Conservation (phyloP, 2,329 filamentous ascomycete species). For the Ustulina deusta region DNA sequence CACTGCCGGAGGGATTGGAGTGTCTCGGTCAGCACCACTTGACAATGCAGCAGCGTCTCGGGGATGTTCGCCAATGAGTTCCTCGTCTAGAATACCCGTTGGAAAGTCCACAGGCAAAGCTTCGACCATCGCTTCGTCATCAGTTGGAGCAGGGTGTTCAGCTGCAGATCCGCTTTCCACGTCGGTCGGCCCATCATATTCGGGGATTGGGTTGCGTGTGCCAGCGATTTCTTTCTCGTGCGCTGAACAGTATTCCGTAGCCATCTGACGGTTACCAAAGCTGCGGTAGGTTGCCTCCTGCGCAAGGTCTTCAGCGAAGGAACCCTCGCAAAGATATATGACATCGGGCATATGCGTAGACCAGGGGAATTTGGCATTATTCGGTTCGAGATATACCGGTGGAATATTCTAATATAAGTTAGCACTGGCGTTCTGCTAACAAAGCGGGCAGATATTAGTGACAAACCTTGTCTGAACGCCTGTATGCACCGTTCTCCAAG, state of each 20-base stretch:
- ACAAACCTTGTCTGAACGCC: constrained; percentile 69
- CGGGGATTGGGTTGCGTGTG: constrained; percentile 74
- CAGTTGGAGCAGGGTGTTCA: constrained; percentile 40
- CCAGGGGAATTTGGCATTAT: constrained; percentile 63
- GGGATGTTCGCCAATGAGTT: constrained; percentile 43
- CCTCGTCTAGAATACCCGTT: constrained; percentile 45
- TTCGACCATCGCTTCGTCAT: constrained; percentile 47
- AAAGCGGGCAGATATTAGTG: not conserved
- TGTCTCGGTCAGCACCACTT: constrained; percentile 39
- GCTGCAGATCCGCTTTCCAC: constrained; percentile 50
- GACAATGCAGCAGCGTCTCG: constrained; percentile 36
- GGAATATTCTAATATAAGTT: constrained; percentile 46
- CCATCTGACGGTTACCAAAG: constrained; percentile 70
- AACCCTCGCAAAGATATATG: constrained; percentile 51
- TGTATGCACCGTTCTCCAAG: constrained; percentile 74
- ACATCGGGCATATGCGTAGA: constrained; percentile 47
- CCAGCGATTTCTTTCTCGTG: constrained; percentile 69
- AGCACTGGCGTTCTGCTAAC: constrained; percentile 25
- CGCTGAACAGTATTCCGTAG: constrained; percentile 80
- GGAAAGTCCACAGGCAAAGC: constrained; percentile 45
- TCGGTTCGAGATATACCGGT: constrained; percentile 58
- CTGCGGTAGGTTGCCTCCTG: constrained; percentile 86
- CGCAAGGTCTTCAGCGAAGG: constrained; percentile 67
- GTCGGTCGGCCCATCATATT: constrained; percentile 59
- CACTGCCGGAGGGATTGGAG: constrained; percentile 42